Evolutionary conservation across 805 yeast species (phyloP).

Genomic region (Candida montana): DNA sequence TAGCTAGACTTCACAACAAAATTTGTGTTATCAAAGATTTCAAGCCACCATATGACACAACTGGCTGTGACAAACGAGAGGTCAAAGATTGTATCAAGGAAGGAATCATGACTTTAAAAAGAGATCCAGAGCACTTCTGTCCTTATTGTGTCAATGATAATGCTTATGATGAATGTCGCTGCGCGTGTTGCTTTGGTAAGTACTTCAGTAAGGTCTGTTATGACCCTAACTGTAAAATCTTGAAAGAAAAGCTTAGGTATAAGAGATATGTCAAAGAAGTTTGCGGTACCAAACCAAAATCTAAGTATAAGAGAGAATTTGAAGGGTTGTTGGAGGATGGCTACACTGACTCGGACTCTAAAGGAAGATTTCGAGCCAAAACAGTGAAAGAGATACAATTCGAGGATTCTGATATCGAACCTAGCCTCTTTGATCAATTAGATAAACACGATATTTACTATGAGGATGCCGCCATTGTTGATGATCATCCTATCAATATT

Average conservation of each 20-base stretch:
- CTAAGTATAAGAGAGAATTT: slow-evolving; percentile 8
- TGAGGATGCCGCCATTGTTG: background rate
- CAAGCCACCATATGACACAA: slow-evolving; percentile 19
- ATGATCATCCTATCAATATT: slow-evolving; percentile 8
- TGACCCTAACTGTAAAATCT: slow-evolving; percentile 20
- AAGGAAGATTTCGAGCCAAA: slow-evolving; percentile 6
- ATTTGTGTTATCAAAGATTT: slow-evolving; percentile 18
- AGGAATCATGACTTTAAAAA: slow-evolving; percentile 16
- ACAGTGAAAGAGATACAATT: background rate
- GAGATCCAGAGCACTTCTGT: slow-evolving; percentile 22
- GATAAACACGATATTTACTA: slow-evolving; percentile 1
- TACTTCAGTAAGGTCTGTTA: slow-evolving; percentile 24
- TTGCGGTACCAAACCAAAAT: slow-evolving; percentile 20
- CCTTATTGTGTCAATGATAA: slow-evolving; percentile 25
- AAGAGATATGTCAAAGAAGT: slow-evolving; percentile 23
- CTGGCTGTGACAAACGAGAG: slow-evolving; percentile 17
- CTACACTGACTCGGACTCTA: background rate
- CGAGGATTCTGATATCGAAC: background rate
- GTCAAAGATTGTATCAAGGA: slow-evolving; percentile 22
- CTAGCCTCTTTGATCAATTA: background rate
- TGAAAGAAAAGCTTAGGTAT: slow-evolving; percentile 22
- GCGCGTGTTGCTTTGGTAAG: slow-evolving; percentile 25
- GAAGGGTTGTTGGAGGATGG: background rate
- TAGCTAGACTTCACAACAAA: slow-evolving; percentile 15
- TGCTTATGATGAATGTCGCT: slow-evolving; percentile 25